These are phyloP conservation scores for Lepidium campestre DNA, from an alignment of 441 rosid species.

Conservation along the genomic window DNA sequence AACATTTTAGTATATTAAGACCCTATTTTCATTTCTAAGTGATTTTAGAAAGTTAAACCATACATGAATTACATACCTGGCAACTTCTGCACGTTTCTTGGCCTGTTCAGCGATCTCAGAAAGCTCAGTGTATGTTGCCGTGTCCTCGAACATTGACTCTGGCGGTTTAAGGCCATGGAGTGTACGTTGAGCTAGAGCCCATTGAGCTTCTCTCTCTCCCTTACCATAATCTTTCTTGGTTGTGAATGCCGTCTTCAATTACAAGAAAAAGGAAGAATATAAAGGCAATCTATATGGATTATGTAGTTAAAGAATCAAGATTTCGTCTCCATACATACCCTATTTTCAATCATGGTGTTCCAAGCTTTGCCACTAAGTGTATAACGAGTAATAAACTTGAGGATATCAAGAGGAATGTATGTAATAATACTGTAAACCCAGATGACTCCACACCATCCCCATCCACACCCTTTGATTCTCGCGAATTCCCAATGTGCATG, in stretches of 20 bases:
- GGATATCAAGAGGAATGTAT: conserved; percentile 71
- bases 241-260: conserved; percentile 64
- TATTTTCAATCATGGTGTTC: conserved; percentile 55
- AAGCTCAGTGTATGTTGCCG: conserved; percentile 36
- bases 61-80: conserved; percentile 47
- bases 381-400: conserved; percentile 77
- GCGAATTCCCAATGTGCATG: conserved; percentile 78
- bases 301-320: neutral
- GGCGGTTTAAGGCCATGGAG: conserved; percentile 65
- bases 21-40: too few species aligned
- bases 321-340: conserved; percentile 30
- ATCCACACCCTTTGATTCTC: conserved; percentile 71
- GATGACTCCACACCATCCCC: conserved; percentile 90
- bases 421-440: conserved; percentile 41
- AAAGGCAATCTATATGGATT: neutral
- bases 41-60: too few species aligned
- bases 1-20: too few species aligned
- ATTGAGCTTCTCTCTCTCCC: conserved; percentile 85
- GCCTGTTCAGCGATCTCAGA: conserved; percentile 85
- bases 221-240: conserved; percentile 76
- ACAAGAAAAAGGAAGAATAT: neutral
- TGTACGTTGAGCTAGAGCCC: conserved; percentile 84
- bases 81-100: conserved; percentile 75
- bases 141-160: conserved; percentile 36
- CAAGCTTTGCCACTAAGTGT: conserved; percentile 70